Evolutionary conservation across 805 yeast genomes (phyloP).

Genomic region (Candida railenensis): DNA sequence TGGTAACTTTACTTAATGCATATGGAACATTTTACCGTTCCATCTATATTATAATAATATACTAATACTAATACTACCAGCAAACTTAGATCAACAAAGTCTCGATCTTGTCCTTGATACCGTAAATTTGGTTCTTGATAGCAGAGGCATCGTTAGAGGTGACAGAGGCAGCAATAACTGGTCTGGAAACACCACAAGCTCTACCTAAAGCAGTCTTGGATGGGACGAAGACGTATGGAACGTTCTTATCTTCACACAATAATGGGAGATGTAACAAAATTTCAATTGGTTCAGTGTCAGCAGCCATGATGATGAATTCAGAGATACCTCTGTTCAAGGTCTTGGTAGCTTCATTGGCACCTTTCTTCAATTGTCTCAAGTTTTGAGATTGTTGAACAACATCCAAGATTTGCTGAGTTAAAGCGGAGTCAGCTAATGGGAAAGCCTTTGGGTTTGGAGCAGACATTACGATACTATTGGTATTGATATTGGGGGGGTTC

Average conservation of each 20-base stretch:
- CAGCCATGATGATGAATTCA: slow-evolving; percentile 99
- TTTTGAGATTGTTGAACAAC: slow-evolving; percentile 97
- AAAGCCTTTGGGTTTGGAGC: slow-evolving; percentile 97
- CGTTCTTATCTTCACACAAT: slow-evolving; percentile 98
- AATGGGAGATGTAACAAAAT: slow-evolving; percentile 95
- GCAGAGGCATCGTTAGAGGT: slow-evolving; percentile 98
- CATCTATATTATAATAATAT: background rate
- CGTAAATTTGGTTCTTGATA: slow-evolving; percentile 94
- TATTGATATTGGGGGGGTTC: slow-evolving; percentile 34
- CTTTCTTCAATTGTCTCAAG: slow-evolving; percentile 98
- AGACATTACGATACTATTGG: slow-evolving; percentile 50
- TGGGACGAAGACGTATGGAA: slow-evolving; percentile 98
- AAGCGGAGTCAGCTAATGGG: slow-evolving; percentile 95
- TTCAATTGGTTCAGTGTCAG: slow-evolving; percentile 99
- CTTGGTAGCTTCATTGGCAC: slow-evolving; percentile 99
- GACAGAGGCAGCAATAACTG: slow-evolving; percentile 97
- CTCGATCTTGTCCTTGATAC: slow-evolving; percentile 98
- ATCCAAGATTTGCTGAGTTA: slow-evolving; percentile 95
- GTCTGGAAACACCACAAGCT: slow-evolving; percentile 99
- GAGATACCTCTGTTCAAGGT: slow-evolving; percentile 99
- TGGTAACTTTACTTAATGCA: too few species aligned
- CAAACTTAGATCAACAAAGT: slow-evolving; percentile 87
- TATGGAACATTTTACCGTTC: too few species aligned
- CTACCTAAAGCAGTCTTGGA: slow-evolving; percentile 98
- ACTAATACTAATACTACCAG: too few species aligned